These are phyloP conservation scores for Xerocomellus dryophilus DNA, from an alignment of 768 basidiomycete species.

Conservation along the genomic window DNA sequence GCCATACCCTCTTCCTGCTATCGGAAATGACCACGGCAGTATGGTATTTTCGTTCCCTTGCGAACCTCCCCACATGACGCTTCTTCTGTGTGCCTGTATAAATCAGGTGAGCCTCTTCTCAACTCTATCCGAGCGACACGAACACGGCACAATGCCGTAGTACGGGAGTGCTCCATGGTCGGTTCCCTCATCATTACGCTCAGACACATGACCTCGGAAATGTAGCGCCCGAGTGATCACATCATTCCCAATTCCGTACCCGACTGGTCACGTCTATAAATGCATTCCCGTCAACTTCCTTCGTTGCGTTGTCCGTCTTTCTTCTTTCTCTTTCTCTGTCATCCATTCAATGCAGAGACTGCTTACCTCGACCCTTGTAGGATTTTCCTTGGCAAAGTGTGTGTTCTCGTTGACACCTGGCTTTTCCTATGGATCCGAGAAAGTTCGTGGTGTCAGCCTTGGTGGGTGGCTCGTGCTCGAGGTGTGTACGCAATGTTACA, in stretches of 20 bases:
- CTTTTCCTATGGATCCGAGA: constrained; percentile 71
- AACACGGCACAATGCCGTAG: constrained; percentile 2
- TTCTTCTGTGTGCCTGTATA: neutral
- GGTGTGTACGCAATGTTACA: constrained; percentile 29
- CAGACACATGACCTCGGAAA: constrained; percentile 13
- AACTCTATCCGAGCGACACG: neutral
- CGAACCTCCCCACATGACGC: neutral
- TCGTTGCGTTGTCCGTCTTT: constrained; percentile 29
- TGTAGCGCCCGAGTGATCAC: neutral
- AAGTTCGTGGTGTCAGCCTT: constrained; percentile 81
- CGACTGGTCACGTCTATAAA: constrained; percentile 17
- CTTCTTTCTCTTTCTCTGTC: constrained; percentile 53
- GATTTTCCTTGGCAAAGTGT: constrained; percentile 26
- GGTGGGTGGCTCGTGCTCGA: constrained; percentile 63
- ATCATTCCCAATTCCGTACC: neutral
- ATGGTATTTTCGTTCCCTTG: neutral
- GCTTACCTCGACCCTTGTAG: constrained; percentile 22
- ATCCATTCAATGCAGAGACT: constrained; percentile 28
- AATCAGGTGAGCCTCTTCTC: neutral
- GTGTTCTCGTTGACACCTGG: constrained; percentile 43
- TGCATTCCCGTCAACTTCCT: neutral
- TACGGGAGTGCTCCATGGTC: neutral
- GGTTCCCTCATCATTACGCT: neutral
- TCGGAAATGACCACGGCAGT: neutral
- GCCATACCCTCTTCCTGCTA: neutral